Evolutionary conservation across 768 basidiomycete genomes (phyloP).

Genomic region (Agrocybe pediades): DNA sequence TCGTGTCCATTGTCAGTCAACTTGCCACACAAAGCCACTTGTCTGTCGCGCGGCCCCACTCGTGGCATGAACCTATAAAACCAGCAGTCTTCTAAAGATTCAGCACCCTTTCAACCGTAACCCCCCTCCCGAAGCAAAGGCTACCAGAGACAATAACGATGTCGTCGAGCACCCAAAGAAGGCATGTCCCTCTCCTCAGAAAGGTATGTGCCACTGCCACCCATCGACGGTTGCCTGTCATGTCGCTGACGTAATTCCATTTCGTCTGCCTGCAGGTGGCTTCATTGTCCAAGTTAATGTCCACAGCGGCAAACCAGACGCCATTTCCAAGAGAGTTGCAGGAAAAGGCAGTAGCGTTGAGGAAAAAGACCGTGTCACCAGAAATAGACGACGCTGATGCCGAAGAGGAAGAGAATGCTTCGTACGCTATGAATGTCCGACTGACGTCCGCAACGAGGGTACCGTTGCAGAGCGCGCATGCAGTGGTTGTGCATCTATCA

Average conservation of each 20-base stretch:
- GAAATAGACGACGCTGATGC: conserved; percentile 32
- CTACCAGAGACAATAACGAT: neutral
- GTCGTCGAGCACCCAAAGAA: neutral
- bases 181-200: conserved; percentile 12
- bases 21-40: too few relatives aligned
- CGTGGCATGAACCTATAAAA: conserved; percentile 2
- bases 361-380: conserved; percentile 9
- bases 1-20: conserved; percentile 5
- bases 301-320: neutral
- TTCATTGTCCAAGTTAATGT: conserved; percentile 23
- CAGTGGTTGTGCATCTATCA: too few relatives aligned
- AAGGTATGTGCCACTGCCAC: conserved; percentile 19
- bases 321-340: conserved; percentile 16
- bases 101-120: conserved; percentile 1
- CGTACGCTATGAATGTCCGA: too few relatives aligned
- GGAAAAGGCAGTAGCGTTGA: conserved; percentile 13
- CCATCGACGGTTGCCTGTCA: neutral
- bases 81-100: neutral
- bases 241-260: conserved; percentile 1
- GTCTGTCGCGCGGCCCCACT: neutral
- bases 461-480: too few relatives aligned
- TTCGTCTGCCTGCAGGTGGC: conserved; percentile 16
- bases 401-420: conserved; percentile 28
- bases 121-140: neutral
- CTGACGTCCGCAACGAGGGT: too few relatives aligned